A percentile compares a stretch with the other conserved stretches of the same genome.
phyloP scores from a whole-genome alignment of 2,329 filamentous ascomycete species.

The Epichloe scottii region DNA sequence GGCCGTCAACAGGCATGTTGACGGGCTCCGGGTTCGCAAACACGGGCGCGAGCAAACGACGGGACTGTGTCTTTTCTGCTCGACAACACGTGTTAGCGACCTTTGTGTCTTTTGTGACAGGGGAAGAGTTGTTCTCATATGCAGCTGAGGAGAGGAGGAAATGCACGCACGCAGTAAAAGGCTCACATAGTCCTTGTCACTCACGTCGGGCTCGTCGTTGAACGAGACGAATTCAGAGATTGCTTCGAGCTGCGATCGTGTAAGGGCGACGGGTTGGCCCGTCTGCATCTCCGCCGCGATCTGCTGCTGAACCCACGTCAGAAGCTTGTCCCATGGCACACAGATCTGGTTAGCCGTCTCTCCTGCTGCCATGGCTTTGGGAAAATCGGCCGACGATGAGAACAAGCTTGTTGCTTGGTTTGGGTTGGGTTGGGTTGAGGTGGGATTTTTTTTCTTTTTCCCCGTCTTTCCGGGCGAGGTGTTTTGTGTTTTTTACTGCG shows the following conservation, averaged over 20 bases:
- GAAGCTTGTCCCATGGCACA: conserved; percentile 23
- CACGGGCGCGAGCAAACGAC: conserved; percentile 1
- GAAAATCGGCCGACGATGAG: neutral
- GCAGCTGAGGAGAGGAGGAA: neutral
- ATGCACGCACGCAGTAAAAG: conserved; percentile 15
- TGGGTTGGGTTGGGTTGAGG: neutral
- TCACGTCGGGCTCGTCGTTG: conserved; percentile 16
- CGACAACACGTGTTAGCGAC: neutral
- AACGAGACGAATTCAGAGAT: conserved; percentile 27
- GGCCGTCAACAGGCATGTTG: conserved; percentile 12
- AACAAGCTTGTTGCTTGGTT: neutral
- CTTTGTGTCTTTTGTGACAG: neutral
- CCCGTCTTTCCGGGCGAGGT: no score
- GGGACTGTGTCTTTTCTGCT: conserved; percentile 11
- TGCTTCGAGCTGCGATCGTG: conserved; percentile 25
- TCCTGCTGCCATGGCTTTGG: neutral
- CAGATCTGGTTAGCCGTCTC: neutral
- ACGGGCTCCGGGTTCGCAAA: conserved; percentile 10
- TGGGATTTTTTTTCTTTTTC: no score
- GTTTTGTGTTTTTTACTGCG: no score
- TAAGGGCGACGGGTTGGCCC: conserved; percentile 23
- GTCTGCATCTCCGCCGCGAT: conserved; percentile 21
- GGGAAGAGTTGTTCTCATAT: neutral
- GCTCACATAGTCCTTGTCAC: conserved; percentile 17
- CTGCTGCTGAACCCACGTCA: conserved; percentile 28